A percentile compares a stretch with the other conserved stretches of the same genome.
These are phyloP conservation scores for Saccharum hybrid DNA, from an alignment of 202 grass and related monocot species.

Conservation along the genomic window DNA sequence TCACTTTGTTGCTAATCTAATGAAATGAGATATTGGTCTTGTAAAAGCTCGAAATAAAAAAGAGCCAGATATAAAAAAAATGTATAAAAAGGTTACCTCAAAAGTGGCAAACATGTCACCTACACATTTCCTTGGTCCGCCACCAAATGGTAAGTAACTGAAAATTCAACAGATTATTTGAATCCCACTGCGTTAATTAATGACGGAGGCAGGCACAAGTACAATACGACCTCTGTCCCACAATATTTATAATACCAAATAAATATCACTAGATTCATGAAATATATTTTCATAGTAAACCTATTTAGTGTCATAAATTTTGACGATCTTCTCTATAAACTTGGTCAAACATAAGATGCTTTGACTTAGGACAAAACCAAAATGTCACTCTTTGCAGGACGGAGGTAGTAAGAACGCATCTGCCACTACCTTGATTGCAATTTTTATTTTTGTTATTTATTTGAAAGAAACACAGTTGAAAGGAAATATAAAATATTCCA, in stretches of 20 bases:
- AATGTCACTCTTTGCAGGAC: not conserved
- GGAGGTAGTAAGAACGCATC: not conserved
- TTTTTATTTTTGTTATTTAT: constrained; percentile 23
- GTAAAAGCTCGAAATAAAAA: constrained; percentile 29
- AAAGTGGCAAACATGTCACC: constrained; percentile 99
- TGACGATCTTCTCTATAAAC: not conserved
- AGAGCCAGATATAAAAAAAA: not conserved
- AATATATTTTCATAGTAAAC: not conserved
- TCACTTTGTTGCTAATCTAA: constrained; percentile 22
- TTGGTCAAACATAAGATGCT: not conserved
- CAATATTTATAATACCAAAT: not conserved
- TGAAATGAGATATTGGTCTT: not conserved
- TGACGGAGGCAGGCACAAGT: not conserved
- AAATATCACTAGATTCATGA: not conserved
- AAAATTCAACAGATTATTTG: constrained; percentile 53
- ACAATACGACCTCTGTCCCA: not conserved
- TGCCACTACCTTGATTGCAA: not conserved
- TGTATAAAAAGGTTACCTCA: constrained; percentile 63
- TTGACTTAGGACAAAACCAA: not conserved
- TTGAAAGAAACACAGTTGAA: not conserved
- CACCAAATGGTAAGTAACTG: constrained; percentile 99
- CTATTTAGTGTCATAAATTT: not conserved
- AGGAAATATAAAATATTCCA: not conserved
- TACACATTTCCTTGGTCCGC: constrained; percentile 93
- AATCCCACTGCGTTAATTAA: constrained; percentile 22